Evolutionary conservation across 2,329 filamentous ascomycete species (phyloP).

Genomic region (Claviceps arundinis): DNA sequence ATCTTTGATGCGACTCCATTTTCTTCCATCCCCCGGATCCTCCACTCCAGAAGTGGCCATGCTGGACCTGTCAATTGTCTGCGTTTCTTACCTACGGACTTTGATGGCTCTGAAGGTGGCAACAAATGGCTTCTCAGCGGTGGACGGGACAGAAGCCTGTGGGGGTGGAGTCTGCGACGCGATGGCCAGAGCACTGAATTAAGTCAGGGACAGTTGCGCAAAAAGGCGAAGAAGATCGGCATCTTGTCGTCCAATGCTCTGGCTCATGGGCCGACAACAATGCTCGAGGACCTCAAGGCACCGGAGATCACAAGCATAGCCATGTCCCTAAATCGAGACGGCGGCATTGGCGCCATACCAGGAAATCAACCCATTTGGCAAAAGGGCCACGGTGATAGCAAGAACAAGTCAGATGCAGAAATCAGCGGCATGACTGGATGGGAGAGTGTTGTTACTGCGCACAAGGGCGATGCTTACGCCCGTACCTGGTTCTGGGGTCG

Average conservation of each 20-base stretch:
- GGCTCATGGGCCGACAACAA: conserved; percentile 46
- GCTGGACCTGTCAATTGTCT: conserved; percentile 73
- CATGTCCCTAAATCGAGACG: conserved; percentile 84
- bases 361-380: conserved; percentile 75
- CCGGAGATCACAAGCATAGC: conserved; percentile 87
- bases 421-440: conserved; percentile 73
- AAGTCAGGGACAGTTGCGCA: conserved; percentile 78
- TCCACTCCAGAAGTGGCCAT: conserved; percentile 81
- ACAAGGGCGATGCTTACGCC: conserved; percentile 70
- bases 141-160: conserved; percentile 78
- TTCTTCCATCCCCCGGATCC: conserved; percentile 67
- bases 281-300: conserved; percentile 67
- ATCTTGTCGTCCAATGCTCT: conserved; percentile 46
- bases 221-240: conserved; percentile 81
- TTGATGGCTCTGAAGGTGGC: conserved; percentile 74
- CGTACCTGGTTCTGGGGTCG: conserved; percentile 98
- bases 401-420: conserved; percentile 50
- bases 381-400: conserved; percentile 53
- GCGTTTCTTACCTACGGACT: conserved; percentile 74
- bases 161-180: conserved; percentile 89
- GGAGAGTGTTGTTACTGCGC: conserved; percentile 93
- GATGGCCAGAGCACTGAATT: conserved; percentile 91
- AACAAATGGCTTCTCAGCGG: conserved; percentile 93
- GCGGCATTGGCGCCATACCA: conserved; percentile 75
- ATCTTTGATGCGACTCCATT: conserved; percentile 91